phyloP scores from a whole-genome alignment of 305 asterid genomes.

The Plantago rigida region DNA sequence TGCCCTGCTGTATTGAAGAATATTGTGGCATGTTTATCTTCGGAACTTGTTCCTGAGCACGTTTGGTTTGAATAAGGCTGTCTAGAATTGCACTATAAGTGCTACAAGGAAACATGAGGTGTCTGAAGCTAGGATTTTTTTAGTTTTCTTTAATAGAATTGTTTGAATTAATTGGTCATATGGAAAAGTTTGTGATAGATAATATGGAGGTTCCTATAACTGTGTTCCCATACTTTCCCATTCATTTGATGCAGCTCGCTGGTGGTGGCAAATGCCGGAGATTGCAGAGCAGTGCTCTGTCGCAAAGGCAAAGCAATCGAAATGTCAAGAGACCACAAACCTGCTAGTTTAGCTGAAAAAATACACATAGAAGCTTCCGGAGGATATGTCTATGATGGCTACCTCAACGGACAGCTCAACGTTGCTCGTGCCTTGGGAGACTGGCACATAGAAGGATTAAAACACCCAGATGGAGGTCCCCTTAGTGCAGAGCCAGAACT shows the following conservation, averaged over 20 bases:
- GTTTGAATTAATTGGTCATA: neutral
- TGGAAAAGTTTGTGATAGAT: neutral
- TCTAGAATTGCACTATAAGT: neutral
- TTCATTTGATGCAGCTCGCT: conserved; percentile 44
- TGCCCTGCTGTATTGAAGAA: neutral
- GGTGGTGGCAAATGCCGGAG: conserved; percentile 98
- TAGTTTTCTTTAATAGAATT: neutral
- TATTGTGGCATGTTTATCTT: neutral
- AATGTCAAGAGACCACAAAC: conserved; percentile 96
- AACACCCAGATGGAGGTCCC: conserved; percentile 65
- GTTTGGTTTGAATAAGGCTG: neutral
- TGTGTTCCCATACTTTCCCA: conserved; percentile 1
- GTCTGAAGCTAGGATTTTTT: neutral
- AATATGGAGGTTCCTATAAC: neutral
- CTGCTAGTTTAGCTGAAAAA: conserved; percentile 49
- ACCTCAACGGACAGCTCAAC: conserved; percentile 85
- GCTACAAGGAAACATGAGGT: neutral
- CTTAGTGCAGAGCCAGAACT: conserved; percentile 89
- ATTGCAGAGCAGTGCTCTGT: conserved; percentile 89
- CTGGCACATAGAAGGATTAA: conserved; percentile 94
- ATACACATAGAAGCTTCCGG: conserved; percentile 85
- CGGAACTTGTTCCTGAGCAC: neutral
- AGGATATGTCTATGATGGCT: conserved; percentile 75
- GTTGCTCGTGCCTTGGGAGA: conserved; percentile 95
- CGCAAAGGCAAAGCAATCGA: conserved; percentile 93